phyloP scores from a whole-genome alignment of 192 early-diverging fungal species.

The Kickxella alabastrina region DNA sequence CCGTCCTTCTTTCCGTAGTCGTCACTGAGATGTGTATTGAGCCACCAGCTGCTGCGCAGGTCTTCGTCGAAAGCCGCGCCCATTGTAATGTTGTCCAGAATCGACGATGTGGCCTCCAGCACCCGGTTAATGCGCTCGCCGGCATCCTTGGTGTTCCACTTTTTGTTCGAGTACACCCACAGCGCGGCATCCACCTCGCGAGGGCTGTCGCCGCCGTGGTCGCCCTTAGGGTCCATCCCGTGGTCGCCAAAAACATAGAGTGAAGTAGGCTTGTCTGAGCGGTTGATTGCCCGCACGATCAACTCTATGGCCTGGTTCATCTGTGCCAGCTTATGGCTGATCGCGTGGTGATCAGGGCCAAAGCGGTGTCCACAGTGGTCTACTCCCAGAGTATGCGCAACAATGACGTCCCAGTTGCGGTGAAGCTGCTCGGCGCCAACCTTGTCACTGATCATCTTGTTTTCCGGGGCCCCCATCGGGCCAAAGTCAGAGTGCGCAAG shows the following conservation, averaged over 20 bases:
- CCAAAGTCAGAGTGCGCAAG: constrained; percentile 24
- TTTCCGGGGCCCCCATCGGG: neutral
- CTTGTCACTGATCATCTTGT: constrained; percentile 20
- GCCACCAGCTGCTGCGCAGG: constrained; percentile 27
- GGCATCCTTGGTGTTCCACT: constrained; percentile 47
- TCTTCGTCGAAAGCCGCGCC: constrained; percentile 54
- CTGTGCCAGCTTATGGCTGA: constrained; percentile 79
- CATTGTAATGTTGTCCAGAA: constrained; percentile 8
- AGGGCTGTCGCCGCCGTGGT: constrained; percentile 94
- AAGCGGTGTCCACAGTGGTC: constrained; percentile 95
- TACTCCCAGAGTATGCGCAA: constrained; percentile 93
- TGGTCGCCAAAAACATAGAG: constrained; percentile 94
- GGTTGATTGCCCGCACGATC: constrained; percentile 61
- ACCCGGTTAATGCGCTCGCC: constrained; percentile 21
- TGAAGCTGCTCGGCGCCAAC: constrained; percentile 28
- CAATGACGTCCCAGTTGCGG: constrained; percentile 68
- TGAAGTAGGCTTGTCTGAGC: constrained; percentile 62
- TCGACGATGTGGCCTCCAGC: constrained; percentile 2
- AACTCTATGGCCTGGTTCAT: constrained; percentile 76
- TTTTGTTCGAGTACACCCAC: constrained; percentile 69
- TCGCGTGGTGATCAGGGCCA: constrained; percentile 80
- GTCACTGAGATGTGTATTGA: constrained; percentile 30
- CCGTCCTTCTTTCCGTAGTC: constrained; percentile 19
- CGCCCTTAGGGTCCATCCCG: constrained; percentile 92
- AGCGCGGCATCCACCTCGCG: constrained; percentile 83